Evolutionary conservation across 1,139 yeast genomes (phyloP).

Genomic region (Neolecta irregularis): DNA sequence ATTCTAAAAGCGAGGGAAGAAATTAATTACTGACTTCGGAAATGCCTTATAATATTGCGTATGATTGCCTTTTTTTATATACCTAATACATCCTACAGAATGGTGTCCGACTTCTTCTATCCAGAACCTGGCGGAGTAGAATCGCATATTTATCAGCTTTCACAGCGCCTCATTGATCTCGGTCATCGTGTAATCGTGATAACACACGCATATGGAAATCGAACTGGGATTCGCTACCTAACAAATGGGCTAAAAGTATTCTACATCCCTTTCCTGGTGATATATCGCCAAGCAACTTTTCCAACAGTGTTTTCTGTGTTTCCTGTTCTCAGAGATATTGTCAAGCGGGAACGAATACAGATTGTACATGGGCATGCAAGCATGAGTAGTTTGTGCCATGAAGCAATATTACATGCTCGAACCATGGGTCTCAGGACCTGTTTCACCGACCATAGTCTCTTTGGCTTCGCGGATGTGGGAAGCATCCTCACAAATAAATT

Average conservation of each 20-base stretch:
- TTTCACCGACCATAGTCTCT: constrained; percentile 87
- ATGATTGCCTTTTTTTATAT: constrained; percentile 17
- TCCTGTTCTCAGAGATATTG: constrained; percentile 70
- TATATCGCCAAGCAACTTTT: constrained; percentile 66
- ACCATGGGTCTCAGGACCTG: constrained; percentile 88
- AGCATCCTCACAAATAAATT: constrained; percentile 77
- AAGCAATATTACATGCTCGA: constrained; percentile 75
- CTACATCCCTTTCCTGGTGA: constrained; percentile 66
- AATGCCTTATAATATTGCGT: constrained; percentile 34
- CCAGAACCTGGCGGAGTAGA: constrained; percentile 99
- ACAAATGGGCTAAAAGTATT: constrained; percentile 89
- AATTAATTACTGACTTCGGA: not conserved
- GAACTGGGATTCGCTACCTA: constrained; percentile 66
- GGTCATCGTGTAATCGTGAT: constrained; percentile 83
- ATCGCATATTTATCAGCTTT: constrained; percentile 75
- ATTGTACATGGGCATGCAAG: constrained; percentile 95
- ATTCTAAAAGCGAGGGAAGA: not conserved
- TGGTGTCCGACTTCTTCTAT: constrained; percentile 94
- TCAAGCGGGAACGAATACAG: constrained; percentile 70
- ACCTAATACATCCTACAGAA: constrained; percentile 28
- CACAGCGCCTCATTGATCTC: constrained; percentile 36
- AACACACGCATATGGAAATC: constrained; percentile 62
- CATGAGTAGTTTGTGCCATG: constrained; percentile 71
- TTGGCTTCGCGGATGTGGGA: constrained; percentile 81
- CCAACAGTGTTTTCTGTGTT: constrained; percentile 84